Evolutionary conservation across 371 early-diverging fungal species (phyloP).

Genomic region (Globomyces sp.): DNA sequence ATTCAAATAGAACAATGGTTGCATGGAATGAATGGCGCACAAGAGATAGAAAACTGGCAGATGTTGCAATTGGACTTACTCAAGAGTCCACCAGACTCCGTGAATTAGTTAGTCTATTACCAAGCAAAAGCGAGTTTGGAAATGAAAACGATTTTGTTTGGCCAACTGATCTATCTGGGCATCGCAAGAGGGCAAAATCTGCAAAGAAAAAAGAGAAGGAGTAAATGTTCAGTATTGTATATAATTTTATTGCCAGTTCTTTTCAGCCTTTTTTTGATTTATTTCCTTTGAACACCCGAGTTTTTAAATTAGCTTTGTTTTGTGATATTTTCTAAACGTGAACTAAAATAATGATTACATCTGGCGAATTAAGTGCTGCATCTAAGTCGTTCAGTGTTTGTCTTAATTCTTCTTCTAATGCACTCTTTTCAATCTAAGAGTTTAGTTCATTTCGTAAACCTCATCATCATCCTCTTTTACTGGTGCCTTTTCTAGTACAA

Average conservation of each 20-base stretch:
- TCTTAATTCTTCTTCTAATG: conserved; percentile 32
- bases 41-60: conserved; percentile 35
- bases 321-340: too few species aligned
- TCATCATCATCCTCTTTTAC: conserved; percentile 16
- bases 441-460: conserved; percentile 15
- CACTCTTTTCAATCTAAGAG: conserved; percentile 23
- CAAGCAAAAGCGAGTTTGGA: conserved; percentile 22
- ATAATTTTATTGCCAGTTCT: neutral
- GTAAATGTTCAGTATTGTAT: neutral
- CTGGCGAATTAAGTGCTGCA: conserved; percentile 13
- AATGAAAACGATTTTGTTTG: conserved; percentile 13
- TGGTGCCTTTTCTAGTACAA: conserved; percentile 20
- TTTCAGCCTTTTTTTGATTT: too few species aligned
- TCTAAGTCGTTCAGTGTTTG: conserved; percentile 31
- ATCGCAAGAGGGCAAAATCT: neutral
- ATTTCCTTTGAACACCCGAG: too few species aligned
- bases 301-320: too few species aligned
- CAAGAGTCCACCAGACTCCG: conserved; percentile 34
- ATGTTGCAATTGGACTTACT: conserved; percentile 30
- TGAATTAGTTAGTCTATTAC: conserved; percentile 33
- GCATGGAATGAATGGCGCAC: conserved; percentile 26
- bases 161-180: conserved; percentile 12
- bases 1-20: conserved; percentile 30
- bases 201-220: conserved; percentile 2
- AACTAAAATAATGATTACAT: neutral